Conservation (phyloP, 345 rosid species). For the Acer saccharum region DNA sequence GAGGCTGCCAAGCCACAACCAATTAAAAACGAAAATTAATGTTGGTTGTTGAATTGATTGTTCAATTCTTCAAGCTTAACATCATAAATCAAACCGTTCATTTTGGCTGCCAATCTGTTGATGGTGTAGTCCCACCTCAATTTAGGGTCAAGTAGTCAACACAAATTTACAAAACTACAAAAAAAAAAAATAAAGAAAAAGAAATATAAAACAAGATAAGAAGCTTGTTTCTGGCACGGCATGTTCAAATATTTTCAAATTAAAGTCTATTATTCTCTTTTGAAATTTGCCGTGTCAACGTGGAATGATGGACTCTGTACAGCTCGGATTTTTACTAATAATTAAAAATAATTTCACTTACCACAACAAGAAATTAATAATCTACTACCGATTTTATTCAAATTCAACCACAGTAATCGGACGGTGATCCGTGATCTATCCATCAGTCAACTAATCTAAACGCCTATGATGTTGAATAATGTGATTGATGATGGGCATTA, state of each 20-base stretch:
- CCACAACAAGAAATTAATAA: neutral
- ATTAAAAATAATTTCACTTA: neutral
- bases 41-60: neutral
- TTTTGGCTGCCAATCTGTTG: neutral
- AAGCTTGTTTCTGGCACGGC: neutral
- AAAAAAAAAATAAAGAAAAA: no score
- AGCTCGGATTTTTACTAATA: neutral
- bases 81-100: neutral
- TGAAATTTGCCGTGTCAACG: neutral
- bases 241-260: slow-evolving; percentile 29
- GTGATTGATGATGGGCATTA: neutral
- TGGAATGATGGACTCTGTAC: slow-evolving; percentile 1
- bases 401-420: neutral
- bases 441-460: neutral
- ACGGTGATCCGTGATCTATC: slow-evolving; percentile 4
- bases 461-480: neutral
- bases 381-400: no score
- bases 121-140: neutral
- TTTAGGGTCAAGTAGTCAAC: neutral
- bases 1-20: neutral
- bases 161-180: neutral
- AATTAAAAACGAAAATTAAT: neutral
- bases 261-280: slow-evolving; percentile 16
- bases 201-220: no score
- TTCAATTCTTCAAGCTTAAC: neutral